phyloP scores from a whole-genome alignment of 176 grass and related monocot species.

The Phoenix dactylifera region DNA sequence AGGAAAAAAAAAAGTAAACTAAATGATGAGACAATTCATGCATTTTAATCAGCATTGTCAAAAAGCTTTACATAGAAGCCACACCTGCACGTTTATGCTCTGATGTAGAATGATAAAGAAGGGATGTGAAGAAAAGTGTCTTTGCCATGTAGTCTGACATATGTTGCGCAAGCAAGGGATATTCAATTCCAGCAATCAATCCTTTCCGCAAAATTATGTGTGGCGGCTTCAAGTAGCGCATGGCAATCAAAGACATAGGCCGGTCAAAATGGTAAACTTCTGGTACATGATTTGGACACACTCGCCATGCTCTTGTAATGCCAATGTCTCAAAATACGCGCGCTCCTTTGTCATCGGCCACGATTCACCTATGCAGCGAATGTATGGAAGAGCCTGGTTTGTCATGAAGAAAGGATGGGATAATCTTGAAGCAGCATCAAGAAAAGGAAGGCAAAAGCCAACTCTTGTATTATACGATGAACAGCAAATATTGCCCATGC shows the following conservation, averaged over 20 bases:
- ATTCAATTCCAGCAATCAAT: slow-evolving; percentile 74
- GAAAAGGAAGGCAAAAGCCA: neutral
- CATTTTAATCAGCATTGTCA: too few relatives aligned
- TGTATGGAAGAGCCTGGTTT: slow-evolving; percentile 72
- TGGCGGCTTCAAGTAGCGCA: slow-evolving; percentile 77
- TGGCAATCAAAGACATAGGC: slow-evolving; percentile 73
- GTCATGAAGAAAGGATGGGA: neutral
- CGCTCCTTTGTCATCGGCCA: slow-evolving; percentile 92
- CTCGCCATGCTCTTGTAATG: slow-evolving; percentile 47
- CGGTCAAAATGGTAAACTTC: slow-evolving; percentile 94
- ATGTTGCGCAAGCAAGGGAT: slow-evolving; percentile 76
- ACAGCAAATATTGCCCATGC: too few relatives aligned
- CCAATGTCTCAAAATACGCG: slow-evolving; percentile 74
- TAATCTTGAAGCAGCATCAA: neutral
- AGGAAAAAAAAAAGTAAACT: too few relatives aligned
- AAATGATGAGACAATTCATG: too few relatives aligned
- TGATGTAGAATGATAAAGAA: slow-evolving; percentile 54
- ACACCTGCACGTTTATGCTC: slow-evolving; percentile 75
- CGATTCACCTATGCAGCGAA: slow-evolving; percentile 65
- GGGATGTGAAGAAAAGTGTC: slow-evolving; percentile 85
- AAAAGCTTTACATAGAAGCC: too few relatives aligned
- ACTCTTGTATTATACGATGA: neutral
- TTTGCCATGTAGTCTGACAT: slow-evolving; percentile 72
- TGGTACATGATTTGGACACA: slow-evolving; percentile 72
- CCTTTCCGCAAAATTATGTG: slow-evolving; percentile 95